Evolutionary conservation across 352 stramenopile species (phyloP).

Genomic region (Phytopythium helicoides): DNA sequence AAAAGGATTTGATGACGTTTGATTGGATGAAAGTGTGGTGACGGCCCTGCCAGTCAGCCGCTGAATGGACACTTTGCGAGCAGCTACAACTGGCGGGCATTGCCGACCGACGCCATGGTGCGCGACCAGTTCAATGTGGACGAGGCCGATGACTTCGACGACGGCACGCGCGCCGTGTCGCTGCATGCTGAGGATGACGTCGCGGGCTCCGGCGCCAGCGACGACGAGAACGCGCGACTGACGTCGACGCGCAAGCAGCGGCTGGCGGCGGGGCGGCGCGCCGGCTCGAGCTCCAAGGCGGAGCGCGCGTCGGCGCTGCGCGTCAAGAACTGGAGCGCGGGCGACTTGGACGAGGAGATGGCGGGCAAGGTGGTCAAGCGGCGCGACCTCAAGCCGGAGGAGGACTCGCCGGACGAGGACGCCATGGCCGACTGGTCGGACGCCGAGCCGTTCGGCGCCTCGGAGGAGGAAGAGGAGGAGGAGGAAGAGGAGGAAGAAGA

Average conservation of each 20-base stretch:
- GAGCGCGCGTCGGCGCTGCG: slow-evolving; percentile 66
- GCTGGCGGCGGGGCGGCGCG: slow-evolving; percentile 21
- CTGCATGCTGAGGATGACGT: slow-evolving; percentile 16
- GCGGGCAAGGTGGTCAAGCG: slow-evolving; percentile 79
- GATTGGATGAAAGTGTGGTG: background rate
- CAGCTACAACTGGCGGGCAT: no score
- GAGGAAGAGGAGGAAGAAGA: slow-evolving; percentile 33
- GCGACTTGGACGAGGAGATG: slow-evolving; percentile 52
- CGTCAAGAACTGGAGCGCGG: slow-evolving; percentile 74
- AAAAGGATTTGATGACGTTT: background rate
- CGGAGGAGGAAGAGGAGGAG: slow-evolving; percentile 37
- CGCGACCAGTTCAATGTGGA: slow-evolving; percentile 73
- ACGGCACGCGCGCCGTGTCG: slow-evolving; percentile 62
- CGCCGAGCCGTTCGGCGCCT: slow-evolving; percentile 74
- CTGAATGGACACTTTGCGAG: background rate
- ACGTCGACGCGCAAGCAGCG: slow-evolving; percentile 56
- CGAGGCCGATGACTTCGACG: slow-evolving; percentile 78
- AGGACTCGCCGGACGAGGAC: slow-evolving; percentile 71
- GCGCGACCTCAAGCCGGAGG: slow-evolving; percentile 38
- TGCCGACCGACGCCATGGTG: no score
- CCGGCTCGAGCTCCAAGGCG: slow-evolving; percentile 22
- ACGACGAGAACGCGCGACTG: slow-evolving; percentile 35
- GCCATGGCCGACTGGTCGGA: slow-evolving; percentile 79
- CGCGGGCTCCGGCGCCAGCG: slow-evolving; percentile 13
- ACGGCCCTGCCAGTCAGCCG: background rate